Conservation (phyloP, 208 protist species). For the Herpetomonas muscarum region DNA sequence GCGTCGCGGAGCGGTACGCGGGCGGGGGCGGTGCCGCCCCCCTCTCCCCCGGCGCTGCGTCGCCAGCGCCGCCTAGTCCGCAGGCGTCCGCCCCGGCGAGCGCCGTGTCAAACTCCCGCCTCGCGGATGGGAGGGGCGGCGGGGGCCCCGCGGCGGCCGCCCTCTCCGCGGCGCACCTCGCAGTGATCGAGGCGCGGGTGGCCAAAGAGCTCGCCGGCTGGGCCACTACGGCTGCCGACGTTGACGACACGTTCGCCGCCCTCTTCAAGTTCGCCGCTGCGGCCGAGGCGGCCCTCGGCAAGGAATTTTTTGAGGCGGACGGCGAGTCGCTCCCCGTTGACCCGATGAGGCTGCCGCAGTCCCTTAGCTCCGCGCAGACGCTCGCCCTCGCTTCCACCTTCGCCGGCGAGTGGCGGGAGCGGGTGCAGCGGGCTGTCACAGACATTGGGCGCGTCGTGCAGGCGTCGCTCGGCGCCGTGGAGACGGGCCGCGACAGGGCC, state of each 20-base stretch:
- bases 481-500: background rate
- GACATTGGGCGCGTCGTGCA: slow-evolving; percentile 16
- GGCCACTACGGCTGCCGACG: slow-evolving; percentile 33
- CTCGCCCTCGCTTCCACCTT: slow-evolving; percentile 31
- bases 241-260: slow-evolving; percentile 12
- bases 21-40: background rate
- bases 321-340: background rate
- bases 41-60: slow-evolving; percentile 2
- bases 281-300: slow-evolving; percentile 28
- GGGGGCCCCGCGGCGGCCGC: background rate
- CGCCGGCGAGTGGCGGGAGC: slow-evolving; percentile 32
- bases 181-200: slow-evolving; percentile 31
- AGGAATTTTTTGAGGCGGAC: slow-evolving; percentile 28
- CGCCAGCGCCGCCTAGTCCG: background rate
- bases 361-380: slow-evolving; percentile 19
- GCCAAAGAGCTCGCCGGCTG: slow-evolving; percentile 23
- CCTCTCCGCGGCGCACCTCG: slow-evolving; percentile 8
- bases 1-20: slow-evolving; percentile 12
- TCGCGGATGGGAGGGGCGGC: background rate
- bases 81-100: no score
- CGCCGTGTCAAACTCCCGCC: no score
- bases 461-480: slow-evolving; percentile 10
- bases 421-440: slow-evolving; percentile 8
- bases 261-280: slow-evolving; percentile 28
- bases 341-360: slow-evolving; percentile 11